phyloP scores from a whole-genome alignment of 208 protist species.

The Angomonas ambiguus region DNA sequence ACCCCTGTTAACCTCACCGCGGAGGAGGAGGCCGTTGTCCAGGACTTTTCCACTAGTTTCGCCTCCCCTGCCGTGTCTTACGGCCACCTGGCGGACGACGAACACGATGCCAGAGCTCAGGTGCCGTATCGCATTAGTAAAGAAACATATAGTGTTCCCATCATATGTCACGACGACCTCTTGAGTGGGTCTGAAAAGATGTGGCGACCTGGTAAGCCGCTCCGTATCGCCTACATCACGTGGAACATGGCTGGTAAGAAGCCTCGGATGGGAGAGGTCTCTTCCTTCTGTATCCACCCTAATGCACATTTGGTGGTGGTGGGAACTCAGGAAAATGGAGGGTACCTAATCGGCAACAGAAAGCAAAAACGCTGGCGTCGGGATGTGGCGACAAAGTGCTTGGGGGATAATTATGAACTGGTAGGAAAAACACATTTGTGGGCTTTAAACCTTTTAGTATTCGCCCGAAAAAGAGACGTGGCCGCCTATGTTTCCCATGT shows the following conservation, averaged over 20 bases:
- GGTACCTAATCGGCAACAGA: slow-evolving; percentile 39
- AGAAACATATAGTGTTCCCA: slow-evolving; percentile 65
- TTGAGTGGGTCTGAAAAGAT: slow-evolving; percentile 21
- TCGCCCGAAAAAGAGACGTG: slow-evolving; percentile 63
- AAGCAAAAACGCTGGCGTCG: slow-evolving; percentile 47
- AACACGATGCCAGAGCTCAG: slow-evolving; percentile 23
- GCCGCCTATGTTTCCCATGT: slow-evolving; percentile 45
- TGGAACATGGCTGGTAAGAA: slow-evolving; percentile 76
- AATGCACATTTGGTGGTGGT: slow-evolving; percentile 82
- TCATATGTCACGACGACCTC: slow-evolving; percentile 35
- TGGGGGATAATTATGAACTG: slow-evolving; percentile 50
- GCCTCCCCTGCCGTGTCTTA: not conserved
- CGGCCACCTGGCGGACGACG: slow-evolving; percentile 20
- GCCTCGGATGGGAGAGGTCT: slow-evolving; percentile 46
- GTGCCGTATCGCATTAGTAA: slow-evolving; percentile 38
- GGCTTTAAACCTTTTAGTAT: slow-evolving; percentile 82
- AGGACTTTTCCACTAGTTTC: not conserved
- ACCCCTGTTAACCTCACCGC: not conserved
- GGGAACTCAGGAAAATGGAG: slow-evolving; percentile 80
- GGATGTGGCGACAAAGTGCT: slow-evolving; percentile 31
- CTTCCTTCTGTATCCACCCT: slow-evolving; percentile 57
- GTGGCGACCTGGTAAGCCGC: slow-evolving; percentile 62
- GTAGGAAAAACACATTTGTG: slow-evolving; percentile 55
- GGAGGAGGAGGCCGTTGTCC: not conserved
- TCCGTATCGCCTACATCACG: slow-evolving; percentile 71